phyloP scores from a whole-genome alignment of 2,329 filamentous ascomycete species.

The Rhinocladiella similis region DNA sequence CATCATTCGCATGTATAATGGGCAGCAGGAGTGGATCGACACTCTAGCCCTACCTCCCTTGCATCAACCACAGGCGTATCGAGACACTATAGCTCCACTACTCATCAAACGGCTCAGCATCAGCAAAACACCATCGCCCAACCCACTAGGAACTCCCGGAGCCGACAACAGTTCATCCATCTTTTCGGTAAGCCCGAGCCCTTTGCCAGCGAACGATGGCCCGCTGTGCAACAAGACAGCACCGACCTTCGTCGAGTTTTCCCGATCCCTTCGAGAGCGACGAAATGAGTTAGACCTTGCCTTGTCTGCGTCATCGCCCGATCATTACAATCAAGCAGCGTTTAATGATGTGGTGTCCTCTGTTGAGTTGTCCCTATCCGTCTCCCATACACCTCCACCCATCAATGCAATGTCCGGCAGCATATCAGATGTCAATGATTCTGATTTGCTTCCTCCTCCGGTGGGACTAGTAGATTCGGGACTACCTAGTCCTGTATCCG shows the following conservation, averaged over 20 bases:
- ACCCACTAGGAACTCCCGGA: constrained; percentile 11
- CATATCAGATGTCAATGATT: constrained; percentile 19
- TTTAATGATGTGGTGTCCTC: constrained; percentile 22
- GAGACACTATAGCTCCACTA: constrained; percentile 27
- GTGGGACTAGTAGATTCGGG: constrained; percentile 13
- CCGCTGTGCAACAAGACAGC: constrained; percentile 18
- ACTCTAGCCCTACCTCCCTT: constrained; percentile 7
- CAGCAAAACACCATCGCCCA: constrained; percentile 36
- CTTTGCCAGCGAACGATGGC: constrained; percentile 21
- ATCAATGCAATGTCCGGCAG: constrained; percentile 24
- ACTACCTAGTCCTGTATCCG: constrained; percentile 15
- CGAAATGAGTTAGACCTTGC: constrained; percentile 22
- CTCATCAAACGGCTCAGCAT: constrained; percentile 30
- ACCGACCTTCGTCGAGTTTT: constrained; percentile 24
- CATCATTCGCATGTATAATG: constrained; percentile 28
- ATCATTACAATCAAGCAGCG: constrained; percentile 17
- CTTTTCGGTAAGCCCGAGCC: constrained; percentile 30
- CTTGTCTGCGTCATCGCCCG: constrained; percentile 11
- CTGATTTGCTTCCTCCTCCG: constrained; percentile 20
- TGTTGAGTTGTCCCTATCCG: constrained; percentile 13
- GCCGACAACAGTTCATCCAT: constrained; percentile 33
- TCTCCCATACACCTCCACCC: constrained; percentile 21
- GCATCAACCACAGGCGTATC: constrained; percentile 26
- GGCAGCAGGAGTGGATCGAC: constrained; percentile 21
- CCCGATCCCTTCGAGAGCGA: constrained; percentile 18